Evolutionary conservation across 768 basidiomycete genomes (phyloP), one percentile per base, ranked within the genome.

Genomic region (Neoboletus brunneissimus): DNA sequence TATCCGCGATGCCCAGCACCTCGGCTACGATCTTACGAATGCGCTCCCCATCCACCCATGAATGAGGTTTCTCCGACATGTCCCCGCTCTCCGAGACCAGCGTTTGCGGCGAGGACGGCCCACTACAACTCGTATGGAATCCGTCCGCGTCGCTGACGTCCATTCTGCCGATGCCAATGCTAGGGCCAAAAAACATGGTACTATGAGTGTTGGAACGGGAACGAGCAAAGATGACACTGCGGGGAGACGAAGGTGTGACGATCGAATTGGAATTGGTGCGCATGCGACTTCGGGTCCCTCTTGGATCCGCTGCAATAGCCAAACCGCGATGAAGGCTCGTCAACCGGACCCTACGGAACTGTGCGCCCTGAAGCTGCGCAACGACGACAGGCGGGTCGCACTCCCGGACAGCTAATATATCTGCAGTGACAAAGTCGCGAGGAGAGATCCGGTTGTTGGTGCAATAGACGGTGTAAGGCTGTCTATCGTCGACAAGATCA

Each of bases 341-440:
- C 23, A 87, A 69, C 1, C 76, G 75, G 16, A 88, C 75, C 35
- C 80, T 77, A 43, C 81, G 80, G 67, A 90, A 90, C 40, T 75
- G 77, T 56, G 85, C 82, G 3, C 77, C 81, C 59, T 80, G 80
- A 23, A 86, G 53, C 37, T 76, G 76, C 3, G 84, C 87, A 8
- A 89, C 78, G 23, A 89, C 72, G 23, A 64, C 59, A 1, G 67
- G 69, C 0, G 73, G 63, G 16, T 73, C 68, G 15, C 68, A 66
- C 2, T 72, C 66, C 41, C 74, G 74, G 13, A 86, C 66, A 0
- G 82, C 84, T 53, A 77, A 80, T 1, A 78, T 78, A 43, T 87
- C 82, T 0, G 78, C 77, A 0, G 81, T 59, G 37, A 85, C 74
- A n/a, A 77, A 65, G 0, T 73, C 76, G 31, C 78, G 76, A 2